Percentiles rank a stretch among this genome's conserved stretches.
Conservation (phyloP, 306 rosid species). For the Acacia crassicarpa region DNA sequence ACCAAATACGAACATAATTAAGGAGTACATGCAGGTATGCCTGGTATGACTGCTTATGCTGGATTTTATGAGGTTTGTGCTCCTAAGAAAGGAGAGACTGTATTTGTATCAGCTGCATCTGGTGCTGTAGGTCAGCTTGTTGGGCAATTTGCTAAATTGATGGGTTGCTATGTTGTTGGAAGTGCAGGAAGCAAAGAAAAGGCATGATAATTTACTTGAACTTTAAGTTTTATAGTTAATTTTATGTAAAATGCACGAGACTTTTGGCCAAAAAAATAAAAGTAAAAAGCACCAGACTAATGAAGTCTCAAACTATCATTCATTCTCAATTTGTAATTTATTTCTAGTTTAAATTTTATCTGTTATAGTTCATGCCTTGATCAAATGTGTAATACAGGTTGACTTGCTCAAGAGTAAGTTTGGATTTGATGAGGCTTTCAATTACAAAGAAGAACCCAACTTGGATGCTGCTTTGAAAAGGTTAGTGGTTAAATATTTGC, state of each 20-base stretch:
- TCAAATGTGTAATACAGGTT: background rate
- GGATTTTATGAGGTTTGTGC: background rate
- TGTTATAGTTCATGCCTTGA: background rate
- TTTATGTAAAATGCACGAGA: no score
- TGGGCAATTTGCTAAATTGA: background rate
- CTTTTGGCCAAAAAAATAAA: no score
- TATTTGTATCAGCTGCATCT: slow-evolving; percentile 4
- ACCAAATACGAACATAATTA: background rate
- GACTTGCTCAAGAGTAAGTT: slow-evolving; percentile 13
- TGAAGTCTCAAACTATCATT: background rate
- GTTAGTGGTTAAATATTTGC: background rate
- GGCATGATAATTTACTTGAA: background rate
- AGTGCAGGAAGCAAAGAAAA: slow-evolving; percentile 14
- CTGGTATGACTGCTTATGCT: slow-evolving; percentile 5
- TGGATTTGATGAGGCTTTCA: slow-evolving; percentile 21
- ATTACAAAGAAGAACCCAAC: slow-evolving; percentile 10
- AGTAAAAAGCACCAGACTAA: background rate
- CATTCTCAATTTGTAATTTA: background rate
- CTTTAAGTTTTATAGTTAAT: background rate
- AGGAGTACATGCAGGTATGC: slow-evolving; percentile 8
- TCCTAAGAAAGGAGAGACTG: slow-evolving; percentile 14
- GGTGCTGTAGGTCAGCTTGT: slow-evolving; percentile 9
- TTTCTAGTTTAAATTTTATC: background rate
- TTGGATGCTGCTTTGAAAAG: slow-evolving; percentile 12
- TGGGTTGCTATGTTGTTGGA: slow-evolving; percentile 21